phyloP scores from a whole-genome alignment of 495 filamentous ascomycete genomes.

The Bryoglossum gracile region DNA sequence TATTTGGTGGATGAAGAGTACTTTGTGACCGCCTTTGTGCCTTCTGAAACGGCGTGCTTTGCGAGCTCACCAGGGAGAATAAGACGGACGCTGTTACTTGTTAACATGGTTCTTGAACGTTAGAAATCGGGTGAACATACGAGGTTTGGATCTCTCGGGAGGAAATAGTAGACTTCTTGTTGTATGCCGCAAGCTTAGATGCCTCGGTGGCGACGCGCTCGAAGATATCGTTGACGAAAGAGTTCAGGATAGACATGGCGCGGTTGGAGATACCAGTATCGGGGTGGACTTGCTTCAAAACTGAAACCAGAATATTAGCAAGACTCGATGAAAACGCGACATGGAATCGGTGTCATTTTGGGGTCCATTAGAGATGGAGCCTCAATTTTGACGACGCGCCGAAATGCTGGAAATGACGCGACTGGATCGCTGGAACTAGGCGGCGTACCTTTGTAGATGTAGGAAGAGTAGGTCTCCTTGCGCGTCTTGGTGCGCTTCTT shows the following conservation, averaged over 20 bases:
- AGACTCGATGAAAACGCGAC: conserved; percentile 13
- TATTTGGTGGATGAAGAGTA: conserved; percentile 99
- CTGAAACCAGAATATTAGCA: conserved; percentile 41
- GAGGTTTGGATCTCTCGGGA: conserved; percentile 99
- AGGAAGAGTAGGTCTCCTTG: conserved; percentile 99
- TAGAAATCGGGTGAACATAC: conserved; percentile 33
- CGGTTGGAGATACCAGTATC: conserved; percentile 99
- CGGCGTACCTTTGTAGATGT: conserved; percentile 98
- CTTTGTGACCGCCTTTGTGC: conserved; percentile 99
- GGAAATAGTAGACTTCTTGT: conserved; percentile 99
- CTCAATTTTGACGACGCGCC: conserved; percentile 15
- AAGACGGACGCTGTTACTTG: conserved; percentile 62
- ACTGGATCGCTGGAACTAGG: conserved; percentile 7
- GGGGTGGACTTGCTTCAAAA: conserved; percentile 99
- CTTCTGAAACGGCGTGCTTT: conserved; percentile 99
- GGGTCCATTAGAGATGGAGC: background rate
- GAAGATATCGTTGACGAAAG: conserved; percentile 99
- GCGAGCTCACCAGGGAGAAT: conserved; percentile 98
- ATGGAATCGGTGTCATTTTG: conserved; percentile 6
- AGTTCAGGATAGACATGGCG: conserved; percentile 99
- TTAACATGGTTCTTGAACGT: conserved; percentile 8
- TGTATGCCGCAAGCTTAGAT: conserved; percentile 98
- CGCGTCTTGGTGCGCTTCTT: conserved; percentile 99
- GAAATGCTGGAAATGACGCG: conserved; percentile 14
- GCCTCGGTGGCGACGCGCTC: conserved; percentile 98